These are phyloP conservation scores for Aspergillus persii DNA, from an alignment of 2,329 filamentous ascomycete genomes.

Conservation along the genomic window DNA sequence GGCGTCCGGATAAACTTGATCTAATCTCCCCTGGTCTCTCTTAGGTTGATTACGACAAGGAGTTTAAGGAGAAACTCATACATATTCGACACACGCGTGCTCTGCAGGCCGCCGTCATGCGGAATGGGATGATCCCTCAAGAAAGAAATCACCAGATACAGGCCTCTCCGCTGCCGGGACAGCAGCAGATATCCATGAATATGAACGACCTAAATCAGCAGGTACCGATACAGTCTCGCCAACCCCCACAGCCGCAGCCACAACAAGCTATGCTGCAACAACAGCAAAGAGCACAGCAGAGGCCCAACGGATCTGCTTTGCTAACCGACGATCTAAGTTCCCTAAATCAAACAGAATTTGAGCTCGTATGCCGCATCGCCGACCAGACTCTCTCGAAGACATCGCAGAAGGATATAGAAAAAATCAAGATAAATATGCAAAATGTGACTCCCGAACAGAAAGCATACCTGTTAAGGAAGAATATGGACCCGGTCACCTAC, in stretches of 20 bases:
- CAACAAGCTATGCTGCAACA: constrained; percentile 22
- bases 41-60: constrained; percentile 44
- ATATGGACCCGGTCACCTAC: constrained; percentile 51
- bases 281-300: constrained; percentile 34
- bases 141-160: constrained; percentile 49
- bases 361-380: constrained; percentile 47
- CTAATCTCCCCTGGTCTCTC: background rate
- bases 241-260: constrained; percentile 28
- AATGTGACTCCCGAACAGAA: constrained; percentile 49
- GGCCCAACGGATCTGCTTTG: constrained; percentile 25
- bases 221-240: constrained; percentile 36
- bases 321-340: constrained; percentile 35
- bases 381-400: constrained; percentile 48
- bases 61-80: constrained; percentile 44
- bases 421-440: constrained; percentile 47
- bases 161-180: constrained; percentile 46
- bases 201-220: constrained; percentile 35
- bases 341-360: constrained; percentile 41
- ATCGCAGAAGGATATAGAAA: constrained; percentile 45
- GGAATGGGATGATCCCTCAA: constrained; percentile 41
- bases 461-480: constrained; percentile 44
- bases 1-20: background rate
- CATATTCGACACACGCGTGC: constrained; percentile 46
- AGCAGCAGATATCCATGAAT: constrained; percentile 37
- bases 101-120: constrained; percentile 41